Percentiles rank a stretch among this genome's conserved stretches.
These are phyloP conservation scores for Mucor velutinosus DNA, from an alignment of 371 early-diverging fungal genomes.

Conservation along the genomic window DNA sequence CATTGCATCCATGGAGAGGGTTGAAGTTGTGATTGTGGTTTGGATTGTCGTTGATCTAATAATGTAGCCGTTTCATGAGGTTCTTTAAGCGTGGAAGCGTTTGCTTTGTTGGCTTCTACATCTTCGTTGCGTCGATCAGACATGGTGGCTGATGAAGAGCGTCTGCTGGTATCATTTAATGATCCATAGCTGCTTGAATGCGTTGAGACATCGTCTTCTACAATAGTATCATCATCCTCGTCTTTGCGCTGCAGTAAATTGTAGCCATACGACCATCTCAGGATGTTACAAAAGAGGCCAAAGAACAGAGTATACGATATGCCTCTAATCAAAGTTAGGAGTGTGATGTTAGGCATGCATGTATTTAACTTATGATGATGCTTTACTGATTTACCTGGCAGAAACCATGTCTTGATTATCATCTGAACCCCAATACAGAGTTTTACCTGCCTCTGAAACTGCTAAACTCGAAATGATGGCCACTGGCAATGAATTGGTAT, in stretches of 20 bases:
- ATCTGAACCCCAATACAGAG: constrained; percentile 58
- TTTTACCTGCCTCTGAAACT: constrained; percentile 62
- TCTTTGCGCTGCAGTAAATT: constrained; percentile 47
- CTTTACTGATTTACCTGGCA: constrained; percentile 47
- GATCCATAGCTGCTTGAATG: neutral
- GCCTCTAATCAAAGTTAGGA: constrained; percentile 45
- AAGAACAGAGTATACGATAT: constrained; percentile 77
- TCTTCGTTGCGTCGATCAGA: neutral
- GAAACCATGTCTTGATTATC: constrained; percentile 68
- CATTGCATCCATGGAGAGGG: neutral
- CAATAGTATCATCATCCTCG: constrained; percentile 4
- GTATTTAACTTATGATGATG: neutral
- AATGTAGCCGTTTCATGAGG: neutral
- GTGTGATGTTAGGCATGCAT: neutral
- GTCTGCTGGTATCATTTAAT: neutral
- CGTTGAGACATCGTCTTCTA: neutral
- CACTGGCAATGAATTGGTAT: constrained; percentile 76
- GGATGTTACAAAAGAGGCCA: constrained; percentile 72
- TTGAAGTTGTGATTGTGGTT: neutral
- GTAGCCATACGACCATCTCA: constrained; percentile 80
- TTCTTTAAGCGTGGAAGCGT: neutral
- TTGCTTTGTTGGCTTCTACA: neutral
- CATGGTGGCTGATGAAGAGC: constrained; percentile 1
- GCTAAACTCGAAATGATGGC: constrained; percentile 73
- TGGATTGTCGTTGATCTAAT: neutral